Conservation (phyloP, 164 flowering plant species). For the Tinospora cordifolia region DNA sequence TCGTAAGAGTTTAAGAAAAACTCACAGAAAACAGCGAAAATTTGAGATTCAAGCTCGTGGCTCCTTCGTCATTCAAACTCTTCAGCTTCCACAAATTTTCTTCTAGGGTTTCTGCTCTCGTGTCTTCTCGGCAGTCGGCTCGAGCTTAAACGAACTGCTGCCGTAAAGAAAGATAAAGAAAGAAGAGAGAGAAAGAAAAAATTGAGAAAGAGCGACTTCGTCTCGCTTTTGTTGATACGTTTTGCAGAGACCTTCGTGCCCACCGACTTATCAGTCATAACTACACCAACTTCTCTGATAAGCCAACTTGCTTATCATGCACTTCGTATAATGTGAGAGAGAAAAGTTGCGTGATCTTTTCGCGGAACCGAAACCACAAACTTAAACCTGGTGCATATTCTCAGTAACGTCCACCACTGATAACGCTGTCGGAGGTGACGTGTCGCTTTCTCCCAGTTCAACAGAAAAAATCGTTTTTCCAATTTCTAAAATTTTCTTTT, state of each 20-base stretch:
- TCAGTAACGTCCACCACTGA: conserved; percentile 9
- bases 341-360: not conserved
- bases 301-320: not conserved
- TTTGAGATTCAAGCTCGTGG: not conserved
- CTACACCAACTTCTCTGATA: not conserved
- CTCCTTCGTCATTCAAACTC: not conserved
- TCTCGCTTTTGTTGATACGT: conserved; percentile 49
- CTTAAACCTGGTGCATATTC: conserved; percentile 9
- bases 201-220: conserved; percentile 25
- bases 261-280: conserved; percentile 41
- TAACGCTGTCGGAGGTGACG: conserved; percentile 4
- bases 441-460: conserved; percentile 1
- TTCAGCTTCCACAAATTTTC: not conserved
- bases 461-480: not conserved
- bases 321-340: not conserved
- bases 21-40: not conserved
- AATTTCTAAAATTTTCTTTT: no score
- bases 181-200: conserved; percentile 20
- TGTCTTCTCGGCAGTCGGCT: not conserved
- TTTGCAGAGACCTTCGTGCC: conserved; percentile 29
- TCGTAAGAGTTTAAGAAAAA: not conserved
- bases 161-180: not conserved
- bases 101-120: conserved; percentile 22
- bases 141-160: not conserved
- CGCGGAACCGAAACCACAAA: conserved; percentile 8